Conservation (phyloP, 495 filamentous ascomycete species). For the Annulohypoxylon nitens region DNA sequence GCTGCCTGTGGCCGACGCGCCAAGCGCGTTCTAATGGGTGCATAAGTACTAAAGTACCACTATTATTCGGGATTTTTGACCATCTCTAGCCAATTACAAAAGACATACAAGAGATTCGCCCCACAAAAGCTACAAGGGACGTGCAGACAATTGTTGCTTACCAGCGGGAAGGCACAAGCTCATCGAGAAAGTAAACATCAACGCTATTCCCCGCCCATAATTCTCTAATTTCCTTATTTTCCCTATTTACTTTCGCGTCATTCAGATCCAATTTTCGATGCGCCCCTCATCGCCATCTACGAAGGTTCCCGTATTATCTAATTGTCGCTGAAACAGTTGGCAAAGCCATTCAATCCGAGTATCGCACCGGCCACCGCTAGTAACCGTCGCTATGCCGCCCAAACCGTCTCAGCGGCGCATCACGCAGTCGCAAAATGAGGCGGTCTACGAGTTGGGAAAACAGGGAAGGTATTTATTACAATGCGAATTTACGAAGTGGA, state of each 20-base stretch:
- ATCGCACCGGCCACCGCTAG: slow-evolving; percentile 1
- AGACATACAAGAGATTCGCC: background rate
- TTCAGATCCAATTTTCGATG: slow-evolving; percentile 7
- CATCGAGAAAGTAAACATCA: slow-evolving; percentile 42
- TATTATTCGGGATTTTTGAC: background rate
- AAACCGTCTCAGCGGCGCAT: slow-evolving; percentile 53
- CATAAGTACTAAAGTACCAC: slow-evolving; percentile 4
- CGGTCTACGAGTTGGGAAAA: slow-evolving; percentile 63
- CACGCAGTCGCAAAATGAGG: slow-evolving; percentile 56
- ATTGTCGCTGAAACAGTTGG: slow-evolving; percentile 12
- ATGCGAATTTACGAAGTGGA: background rate
- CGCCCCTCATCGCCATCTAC: background rate
- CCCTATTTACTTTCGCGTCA: slow-evolving; percentile 23
- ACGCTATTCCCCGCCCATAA: slow-evolving; percentile 32
- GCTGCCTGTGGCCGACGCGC: slow-evolving; percentile 34
- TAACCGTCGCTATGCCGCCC: slow-evolving; percentile 34
- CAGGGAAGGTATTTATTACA: slow-evolving; percentile 60
- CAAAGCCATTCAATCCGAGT: background rate
- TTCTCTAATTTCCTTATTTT: slow-evolving; percentile 4
- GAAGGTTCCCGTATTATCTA: background rate
- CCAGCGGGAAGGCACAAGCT: slow-evolving; percentile 23
- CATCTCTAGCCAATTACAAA: slow-evolving; percentile 27
- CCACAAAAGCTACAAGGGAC: slow-evolving; percentile 27
- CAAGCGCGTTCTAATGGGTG: slow-evolving; percentile 23
- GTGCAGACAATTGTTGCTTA: slow-evolving; percentile 30